phyloP scores from a whole-genome alignment of 768 basidiomycete species.

The Jaapia argillacea region DNA sequence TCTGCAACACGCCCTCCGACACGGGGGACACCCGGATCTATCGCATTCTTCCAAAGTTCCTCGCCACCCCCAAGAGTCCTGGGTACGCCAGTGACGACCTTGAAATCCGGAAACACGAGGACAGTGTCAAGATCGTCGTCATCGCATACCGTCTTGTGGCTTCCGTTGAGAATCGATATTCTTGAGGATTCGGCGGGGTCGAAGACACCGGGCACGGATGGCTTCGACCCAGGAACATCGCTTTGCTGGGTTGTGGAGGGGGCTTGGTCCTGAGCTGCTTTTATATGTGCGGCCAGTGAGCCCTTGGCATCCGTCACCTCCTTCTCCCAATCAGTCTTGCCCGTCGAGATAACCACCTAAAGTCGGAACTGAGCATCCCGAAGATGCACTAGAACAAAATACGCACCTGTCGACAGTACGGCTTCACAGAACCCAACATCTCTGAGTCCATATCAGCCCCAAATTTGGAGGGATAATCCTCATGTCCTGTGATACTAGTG shows the following conservation, averaged over 20 bases:
- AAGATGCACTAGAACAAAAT: no score
- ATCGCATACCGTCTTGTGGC: constrained; percentile 63
- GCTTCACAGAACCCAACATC: constrained; percentile 80
- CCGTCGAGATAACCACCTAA: constrained; percentile 84
- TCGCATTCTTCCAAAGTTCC: constrained; percentile 51
- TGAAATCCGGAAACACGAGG: constrained; percentile 89
- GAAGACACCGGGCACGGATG: constrained; percentile 43
- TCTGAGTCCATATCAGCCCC: constrained; percentile 70
- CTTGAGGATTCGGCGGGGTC: constrained; percentile 40
- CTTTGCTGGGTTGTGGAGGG: constrained; percentile 14
- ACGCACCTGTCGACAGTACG: constrained; percentile 74
- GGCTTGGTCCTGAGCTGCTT: constrained; percentile 11
- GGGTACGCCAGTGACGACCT: constrained; percentile 65
- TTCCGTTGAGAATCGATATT: constrained; percentile 77
- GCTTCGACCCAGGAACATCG: constrained; percentile 17
- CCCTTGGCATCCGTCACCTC: constrained; percentile 65
- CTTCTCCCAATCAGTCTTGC: constrained; percentile 79
- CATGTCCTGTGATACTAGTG: constrained; percentile 41
- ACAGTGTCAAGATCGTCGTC: constrained; percentile 62
- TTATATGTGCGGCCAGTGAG: constrained; percentile 59
- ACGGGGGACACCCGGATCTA: constrained; percentile 49
- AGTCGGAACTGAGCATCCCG: no score
- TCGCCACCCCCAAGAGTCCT: constrained; percentile 56
- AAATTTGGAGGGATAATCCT: constrained; percentile 64
- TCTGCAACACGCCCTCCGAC: constrained; percentile 26